Evolutionary conservation across 805 yeast genomes (phyloP).

Genomic region (Cyberlindnera saturnus): DNA sequence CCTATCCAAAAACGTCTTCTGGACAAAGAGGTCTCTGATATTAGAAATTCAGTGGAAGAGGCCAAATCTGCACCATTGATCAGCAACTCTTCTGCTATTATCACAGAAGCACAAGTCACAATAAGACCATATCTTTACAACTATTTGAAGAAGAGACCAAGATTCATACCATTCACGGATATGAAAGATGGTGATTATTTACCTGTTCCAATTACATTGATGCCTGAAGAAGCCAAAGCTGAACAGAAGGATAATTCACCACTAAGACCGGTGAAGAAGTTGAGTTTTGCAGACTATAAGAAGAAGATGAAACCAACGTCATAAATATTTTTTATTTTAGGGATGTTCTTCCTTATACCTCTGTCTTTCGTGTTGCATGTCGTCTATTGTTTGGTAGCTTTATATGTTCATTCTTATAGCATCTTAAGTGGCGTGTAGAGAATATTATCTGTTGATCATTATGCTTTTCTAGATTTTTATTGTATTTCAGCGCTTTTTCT

Average conservation of each 20-base stretch:
- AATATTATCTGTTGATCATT: too few relatives aligned
- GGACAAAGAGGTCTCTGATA: constrained; percentile 19
- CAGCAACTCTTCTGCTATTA: constrained; percentile 3
- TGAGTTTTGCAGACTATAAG: constrained; percentile 72
- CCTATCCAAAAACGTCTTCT: constrained; percentile 29
- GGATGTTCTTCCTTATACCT: background rate
- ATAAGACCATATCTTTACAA: constrained; percentile 17
- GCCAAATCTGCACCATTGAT: constrained; percentile 6
- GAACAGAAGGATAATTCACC: constrained; percentile 2
- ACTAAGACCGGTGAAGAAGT: constrained; percentile 41
- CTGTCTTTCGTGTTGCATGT: too few relatives aligned
- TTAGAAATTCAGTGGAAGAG: constrained; percentile 11
- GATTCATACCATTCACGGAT: constrained; percentile 1
- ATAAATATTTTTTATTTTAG: background rate
- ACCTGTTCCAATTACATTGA: constrained; percentile 22
- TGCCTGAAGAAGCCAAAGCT: constrained; percentile 4
- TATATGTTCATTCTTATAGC: too few relatives aligned
- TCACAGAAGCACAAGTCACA: constrained; percentile 13
- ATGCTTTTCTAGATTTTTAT: too few relatives aligned
- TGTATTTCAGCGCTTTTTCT: too few relatives aligned
- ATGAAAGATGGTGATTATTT: constrained; percentile 16
- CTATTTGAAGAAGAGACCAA: constrained; percentile 12
- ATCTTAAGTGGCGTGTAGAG: too few relatives aligned
- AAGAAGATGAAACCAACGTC: constrained; percentile 36
- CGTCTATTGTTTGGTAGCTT: too few relatives aligned